Evolutionary conservation across 306 rosid genomes (phyloP), one percentile per base, ranked within the genome.

Genomic region (Cucurbita maxima): DNA sequence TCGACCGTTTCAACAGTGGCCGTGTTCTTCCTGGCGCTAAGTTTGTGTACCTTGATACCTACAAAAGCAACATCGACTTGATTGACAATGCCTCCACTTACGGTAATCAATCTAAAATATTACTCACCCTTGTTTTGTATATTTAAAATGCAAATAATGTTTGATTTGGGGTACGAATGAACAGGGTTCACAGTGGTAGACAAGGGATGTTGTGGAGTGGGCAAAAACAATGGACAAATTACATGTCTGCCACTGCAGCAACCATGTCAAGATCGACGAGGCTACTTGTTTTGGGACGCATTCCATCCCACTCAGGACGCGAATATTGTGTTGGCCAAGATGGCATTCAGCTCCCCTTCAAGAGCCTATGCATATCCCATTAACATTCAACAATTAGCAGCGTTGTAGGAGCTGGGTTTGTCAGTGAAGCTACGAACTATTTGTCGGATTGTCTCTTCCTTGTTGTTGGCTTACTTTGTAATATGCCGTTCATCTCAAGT

Each of bases 171-270:
- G 7, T 30, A 15, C 61, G 71, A 61, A 38, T 22, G 18, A 22
- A 51, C 85, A 93, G 98, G 96, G 10, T 94, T 94, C 85, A 90
- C 86, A 12, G 96, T 87, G 60, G 9, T 81, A 18, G 99, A 94
- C 86, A 84, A 89, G 64, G 97, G 97, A 5, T 94, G 97, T 58
- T 94, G 95, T 79, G 99, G 97, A 52, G 99, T 90, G 70, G 96
- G 95, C 3, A 89, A 71, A 71, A 90, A 94, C 91, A 94, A 94
- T 74, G 99, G 96, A 9, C 95, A 94, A 66, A 84, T 94, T 10
- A 90, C 92, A 54, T 93, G 98, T 16, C 92, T 93, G 58, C 97
- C 98, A 11, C 82, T 93, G 48, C 97, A 87, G 67, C 80, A 81
- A 57, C 80, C 96, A 20, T 94, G 98, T 55, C 20, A 41, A 22